A percentile compares a stretch with the other conserved stretches of the same genome.
Conservation (phyloP, 805 yeast genomes). For the Candida nonsorbophila region DNA sequence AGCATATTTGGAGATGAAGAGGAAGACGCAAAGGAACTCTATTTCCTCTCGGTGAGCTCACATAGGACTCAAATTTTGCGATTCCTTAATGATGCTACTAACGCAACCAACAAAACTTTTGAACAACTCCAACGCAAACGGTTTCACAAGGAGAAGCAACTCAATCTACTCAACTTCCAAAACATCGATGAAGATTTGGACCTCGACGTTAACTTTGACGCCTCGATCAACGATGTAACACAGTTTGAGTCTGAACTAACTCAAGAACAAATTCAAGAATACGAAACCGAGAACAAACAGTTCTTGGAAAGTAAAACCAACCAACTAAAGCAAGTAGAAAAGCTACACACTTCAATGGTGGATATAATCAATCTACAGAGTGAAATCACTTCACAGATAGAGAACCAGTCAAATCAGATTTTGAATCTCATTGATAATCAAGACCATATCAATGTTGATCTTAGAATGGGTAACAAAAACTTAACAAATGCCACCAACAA, state of each 20-base stretch:
- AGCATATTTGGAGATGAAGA: conserved; percentile 23
- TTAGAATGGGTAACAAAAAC: conserved; percentile 65
- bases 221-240: background rate
- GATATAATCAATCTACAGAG: conserved; percentile 74
- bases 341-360: conserved; percentile 55
- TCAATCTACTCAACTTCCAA: conserved; percentile 34
- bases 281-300: conserved; percentile 56
- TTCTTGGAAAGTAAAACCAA: conserved; percentile 51
- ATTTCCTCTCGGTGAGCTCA: conserved; percentile 31
- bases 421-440: conserved; percentile 60
- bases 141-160: conserved; percentile 31
- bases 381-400: conserved; percentile 68
- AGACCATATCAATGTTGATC: conserved; percentile 58
- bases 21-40: conserved; percentile 26
- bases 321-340: conserved; percentile 55
- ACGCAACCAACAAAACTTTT: conserved; percentile 38
- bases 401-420: conserved; percentile 67
- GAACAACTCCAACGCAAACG: conserved; percentile 48
- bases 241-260: conserved; percentile 18
- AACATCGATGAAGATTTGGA: conserved; percentile 32
- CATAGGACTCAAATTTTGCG: conserved; percentile 47
- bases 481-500: conserved; percentile 62
- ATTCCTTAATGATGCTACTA: conserved; percentile 42
- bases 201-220: conserved; percentile 2
- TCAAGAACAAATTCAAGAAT: conserved; percentile 53